These are phyloP conservation scores for Monosporozyma siamensis DNA, from an alignment of 805 yeast genomes.

Conservation along the genomic window DNA sequence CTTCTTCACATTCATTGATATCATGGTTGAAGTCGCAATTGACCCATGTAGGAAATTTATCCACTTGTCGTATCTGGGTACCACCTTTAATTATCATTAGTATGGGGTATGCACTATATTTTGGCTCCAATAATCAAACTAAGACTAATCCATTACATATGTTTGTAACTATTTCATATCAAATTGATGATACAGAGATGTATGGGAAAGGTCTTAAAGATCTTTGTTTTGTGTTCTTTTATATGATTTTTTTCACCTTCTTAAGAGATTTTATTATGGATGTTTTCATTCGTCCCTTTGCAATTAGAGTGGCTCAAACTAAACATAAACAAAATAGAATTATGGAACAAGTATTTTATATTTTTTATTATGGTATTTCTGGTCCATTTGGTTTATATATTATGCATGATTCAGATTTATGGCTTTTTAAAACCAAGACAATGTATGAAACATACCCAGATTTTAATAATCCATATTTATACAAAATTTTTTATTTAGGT, in stretches of 20 bases:
- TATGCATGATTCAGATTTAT: constrained; percentile 73
- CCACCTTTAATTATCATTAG: constrained; percentile 47
- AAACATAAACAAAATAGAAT: constrained; percentile 60
- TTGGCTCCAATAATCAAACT: constrained; percentile 49
- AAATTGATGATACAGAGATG: constrained; percentile 45
- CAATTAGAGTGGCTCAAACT: constrained; percentile 41
- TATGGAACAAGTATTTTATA: constrained; percentile 85
- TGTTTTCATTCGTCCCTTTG: constrained; percentile 63
- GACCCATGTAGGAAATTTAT: constrained; percentile 37
- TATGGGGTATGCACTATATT: constrained; percentile 36
- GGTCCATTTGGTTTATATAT: constrained; percentile 87
- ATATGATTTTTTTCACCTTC: constrained; percentile 83
- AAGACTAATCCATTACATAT: constrained; percentile 51
- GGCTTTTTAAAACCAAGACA: constrained; percentile 81
- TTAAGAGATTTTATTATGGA: constrained; percentile 88
- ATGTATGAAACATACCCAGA: constrained; percentile 83
- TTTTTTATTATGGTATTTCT: constrained; percentile 66
- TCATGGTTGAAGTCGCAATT: constrained; percentile 32
- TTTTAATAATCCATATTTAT: constrained; percentile 52
- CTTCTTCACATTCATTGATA: not conserved
- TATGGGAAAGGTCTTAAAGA: constrained; percentile 88
- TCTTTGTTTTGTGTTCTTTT: constrained; percentile 64
- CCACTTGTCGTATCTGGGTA: constrained; percentile 59
- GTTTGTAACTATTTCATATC: constrained; percentile 59
- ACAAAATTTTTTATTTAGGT: constrained; percentile 75